Evolutionary conservation across 1,284 basidiomycete genomes (phyloP).

Genomic region (Phaffia rhodozyma): DNA sequence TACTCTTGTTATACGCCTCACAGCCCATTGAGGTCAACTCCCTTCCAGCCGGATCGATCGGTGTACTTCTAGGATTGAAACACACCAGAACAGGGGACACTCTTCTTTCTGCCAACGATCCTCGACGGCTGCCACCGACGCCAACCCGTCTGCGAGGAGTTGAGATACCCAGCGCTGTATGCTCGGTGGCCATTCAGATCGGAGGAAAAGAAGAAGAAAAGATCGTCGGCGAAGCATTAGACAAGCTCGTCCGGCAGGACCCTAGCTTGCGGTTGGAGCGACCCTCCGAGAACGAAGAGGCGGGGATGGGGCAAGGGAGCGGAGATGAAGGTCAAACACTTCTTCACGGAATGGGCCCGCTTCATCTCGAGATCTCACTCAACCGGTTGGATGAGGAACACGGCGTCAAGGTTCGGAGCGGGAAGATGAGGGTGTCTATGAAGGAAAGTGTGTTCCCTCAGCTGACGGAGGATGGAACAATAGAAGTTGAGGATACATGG

Average conservation of each 20-base stretch:
- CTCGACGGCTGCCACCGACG: conserved; percentile 20
- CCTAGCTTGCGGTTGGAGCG: conserved; percentile 55
- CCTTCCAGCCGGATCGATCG: conserved; percentile 68
- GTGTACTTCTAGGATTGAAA: conserved; percentile 69
- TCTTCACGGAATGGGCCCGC: conserved; percentile 67
- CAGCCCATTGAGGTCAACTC: conserved; percentile 67
- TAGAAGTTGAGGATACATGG: conserved; percentile 40
- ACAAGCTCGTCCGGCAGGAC: conserved; percentile 66
- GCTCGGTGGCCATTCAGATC: conserved; percentile 34
- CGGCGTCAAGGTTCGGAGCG: conserved; percentile 63
- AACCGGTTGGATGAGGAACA: conserved; percentile 67
- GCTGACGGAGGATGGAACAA: conserved; percentile 25
- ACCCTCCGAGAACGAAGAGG: conserved; percentile 43
- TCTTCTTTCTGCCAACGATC: conserved; percentile 41
- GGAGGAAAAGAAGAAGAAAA: conserved; percentile 23
- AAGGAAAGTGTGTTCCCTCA: conserved; percentile 49
- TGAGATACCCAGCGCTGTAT: conserved; percentile 66
- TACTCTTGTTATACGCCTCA: conserved; percentile 69
- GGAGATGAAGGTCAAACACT: conserved; percentile 61
- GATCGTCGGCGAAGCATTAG: conserved; percentile 56
- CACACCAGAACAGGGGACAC: conserved; percentile 82
- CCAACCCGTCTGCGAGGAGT: conserved; percentile 43
- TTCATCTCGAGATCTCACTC: conserved; percentile 79
- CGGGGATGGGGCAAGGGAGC: conserved; percentile 5
- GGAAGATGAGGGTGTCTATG: conserved; percentile 62